Base-by-base conservation (phyloP, 148 eudicot genomes). In the Camellia granthamiana region DNA sequence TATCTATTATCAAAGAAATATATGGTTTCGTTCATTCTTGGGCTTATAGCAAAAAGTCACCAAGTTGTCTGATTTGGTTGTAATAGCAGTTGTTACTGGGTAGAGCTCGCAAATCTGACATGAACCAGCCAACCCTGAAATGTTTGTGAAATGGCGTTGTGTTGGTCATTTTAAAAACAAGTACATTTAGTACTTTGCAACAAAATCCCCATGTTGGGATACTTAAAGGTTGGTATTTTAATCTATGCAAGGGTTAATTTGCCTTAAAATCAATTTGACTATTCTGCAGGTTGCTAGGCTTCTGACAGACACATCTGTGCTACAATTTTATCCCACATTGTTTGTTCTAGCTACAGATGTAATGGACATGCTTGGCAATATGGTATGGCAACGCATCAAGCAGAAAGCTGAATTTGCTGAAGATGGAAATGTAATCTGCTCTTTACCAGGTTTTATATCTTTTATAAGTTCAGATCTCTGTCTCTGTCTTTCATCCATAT, bases 321-420 rank as follows among this genome's bases (percentile, higher is more conserved):
- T 83, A 71, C 94, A 93, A 63, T 91, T 93, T 90, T 93, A 93
- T 87, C 97, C 97, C 62, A 91, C 89, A 51, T 78, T 91, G 77
- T 93, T 93, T 79, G 86, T 87, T 86, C 81, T 88, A 83, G 94
- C 88, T 71, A 91, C 93, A 55, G 94, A 91, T 81, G 86, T 93
- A 79, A 77, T 93, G 81, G 94, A 90, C 82, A 85, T 87, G 94
- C 88, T 93, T 76, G 97, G 97, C 77, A 87, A 88, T 79, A 66
- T 91, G 89, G 94, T 93, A 74, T 90, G 94, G 97, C 86, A 85
- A 79, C 93, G 94, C 77, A 90, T 93, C 74, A 91, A 80, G 88
- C 87, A 77, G 75, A 93, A 87, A 82, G 92, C 92, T 76, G 94
- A 89, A 72, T 85, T 77, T 77, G 75, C 85, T 49, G 93, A 84